phyloP scores from a whole-genome alignment of 1,284 basidiomycete genomes.

The Taiwanofungus camphoratus region DNA sequence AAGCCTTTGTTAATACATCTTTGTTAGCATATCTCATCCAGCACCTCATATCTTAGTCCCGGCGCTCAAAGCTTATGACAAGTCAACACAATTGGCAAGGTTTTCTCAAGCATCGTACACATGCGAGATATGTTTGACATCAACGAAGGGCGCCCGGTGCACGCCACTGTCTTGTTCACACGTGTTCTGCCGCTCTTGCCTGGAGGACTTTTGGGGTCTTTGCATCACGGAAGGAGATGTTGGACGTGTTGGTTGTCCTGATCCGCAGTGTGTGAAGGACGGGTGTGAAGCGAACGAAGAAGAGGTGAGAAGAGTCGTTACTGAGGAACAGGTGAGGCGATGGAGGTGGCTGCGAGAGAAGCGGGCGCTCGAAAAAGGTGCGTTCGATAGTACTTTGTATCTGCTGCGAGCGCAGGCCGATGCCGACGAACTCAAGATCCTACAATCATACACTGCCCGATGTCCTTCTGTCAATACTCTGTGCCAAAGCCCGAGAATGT shows the following conservation, averaged over 20 bases:
- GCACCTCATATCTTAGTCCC: slow-evolving; percentile 46
- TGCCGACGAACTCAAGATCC: slow-evolving; percentile 46
- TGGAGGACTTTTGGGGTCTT: slow-evolving; percentile 69
- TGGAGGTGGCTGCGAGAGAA: slow-evolving; percentile 75
- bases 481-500: slow-evolving; percentile 46
- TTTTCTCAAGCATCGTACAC: slow-evolving; percentile 59
- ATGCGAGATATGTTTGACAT: slow-evolving; percentile 68
- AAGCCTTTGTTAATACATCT: slow-evolving; percentile 8
- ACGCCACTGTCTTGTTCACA: slow-evolving; percentile 61
- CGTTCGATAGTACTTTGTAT: too few species aligned
- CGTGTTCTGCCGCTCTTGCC: slow-evolving; percentile 68
- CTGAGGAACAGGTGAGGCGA: slow-evolving; percentile 52
- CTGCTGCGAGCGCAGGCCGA: not conserved
- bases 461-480: slow-evolving; percentile 64
- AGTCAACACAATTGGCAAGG: slow-evolving; percentile 36
- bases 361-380: slow-evolving; percentile 61
- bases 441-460: slow-evolving; percentile 68
- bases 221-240: slow-evolving; percentile 72
- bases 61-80: slow-evolving; percentile 45
- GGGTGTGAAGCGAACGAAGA: slow-evolving; percentile 58
- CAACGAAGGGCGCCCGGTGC: slow-evolving; percentile 64
- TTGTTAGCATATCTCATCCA: slow-evolving; percentile 47
- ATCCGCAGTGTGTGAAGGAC: slow-evolving; percentile 67
- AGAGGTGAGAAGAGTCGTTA: slow-evolving; percentile 65
- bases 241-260: slow-evolving; percentile 65